Conservation (phyloP, 352 stramenopile genomes). For the Globisporangium middletonii region DNA sequence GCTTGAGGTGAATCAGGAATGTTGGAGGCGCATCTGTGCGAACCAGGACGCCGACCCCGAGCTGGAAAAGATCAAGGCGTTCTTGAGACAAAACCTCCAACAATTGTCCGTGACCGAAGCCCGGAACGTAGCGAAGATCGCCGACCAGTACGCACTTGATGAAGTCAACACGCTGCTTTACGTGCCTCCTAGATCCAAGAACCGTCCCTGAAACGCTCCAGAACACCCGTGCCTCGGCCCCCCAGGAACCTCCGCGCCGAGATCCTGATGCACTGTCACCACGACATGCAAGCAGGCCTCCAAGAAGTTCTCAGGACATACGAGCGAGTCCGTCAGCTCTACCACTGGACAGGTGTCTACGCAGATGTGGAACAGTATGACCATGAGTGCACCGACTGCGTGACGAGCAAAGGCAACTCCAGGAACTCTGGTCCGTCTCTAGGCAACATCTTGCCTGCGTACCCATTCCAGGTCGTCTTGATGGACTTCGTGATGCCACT, state of each 20-base stretch:
- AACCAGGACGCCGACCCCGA: neutral
- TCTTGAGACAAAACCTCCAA: neutral
- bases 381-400: neutral
- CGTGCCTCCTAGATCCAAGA: neutral
- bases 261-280: neutral
- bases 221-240: neutral
- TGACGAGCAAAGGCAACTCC: neutral
- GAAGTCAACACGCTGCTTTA: neutral
- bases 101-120: neutral
- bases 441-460: neutral
- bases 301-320: neutral
- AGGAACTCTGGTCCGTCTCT: neutral
- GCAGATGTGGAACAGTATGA: neutral
- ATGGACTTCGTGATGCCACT: constrained; percentile 11
- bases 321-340: neutral
- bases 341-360: constrained; percentile 3
- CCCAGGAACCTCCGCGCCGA: neutral
- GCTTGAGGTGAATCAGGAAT: neutral
- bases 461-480: constrained; percentile 5
- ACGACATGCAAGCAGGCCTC: neutral
- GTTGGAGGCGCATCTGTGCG: neutral
- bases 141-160: neutral
- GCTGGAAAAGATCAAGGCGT: neutral
- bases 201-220: no score
- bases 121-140: neutral